Evolutionary conservation across 495 filamentous ascomycete species (phyloP), one percentile per base, ranked within the genome.

Genomic region (Talaromyces liani): DNA sequence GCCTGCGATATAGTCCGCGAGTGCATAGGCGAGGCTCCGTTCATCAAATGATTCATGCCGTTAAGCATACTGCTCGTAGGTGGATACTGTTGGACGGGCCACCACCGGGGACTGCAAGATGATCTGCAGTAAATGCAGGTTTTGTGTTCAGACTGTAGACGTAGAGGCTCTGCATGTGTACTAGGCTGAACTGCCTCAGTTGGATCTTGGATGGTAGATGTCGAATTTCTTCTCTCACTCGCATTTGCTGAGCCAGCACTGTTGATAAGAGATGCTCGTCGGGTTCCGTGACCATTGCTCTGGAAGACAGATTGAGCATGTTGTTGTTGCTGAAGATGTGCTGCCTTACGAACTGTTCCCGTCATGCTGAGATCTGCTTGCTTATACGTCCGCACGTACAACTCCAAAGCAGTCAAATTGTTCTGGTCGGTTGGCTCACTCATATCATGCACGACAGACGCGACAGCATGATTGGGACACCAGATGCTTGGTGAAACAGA

Each of bases 361-460:
- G 92, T 97, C 61, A 96, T 75, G 18, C 89, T 84, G 22, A 93
- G 81, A 67, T 99, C 94, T 20, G 93, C 92, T 72, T 98, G 93
- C 76, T 98, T 99, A 80, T 91, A 97, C 49, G 88, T 92, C 60
- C 84, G 84, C 27, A 87, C 88, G 70, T 88, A 99, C 10, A 93
- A 80, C 71, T 97, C 92, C 18, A 99, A 77, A 16, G 90, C 93
- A 64, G 87, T 96, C 67, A 81, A 67, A 64, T 76, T 76, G 65
- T 79, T 69, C 68, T 75, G 71, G 63, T 87, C 86, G 7, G 87
- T 82, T 31, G 80, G 70, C 62, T 98, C 92, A 65, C 88, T 80
- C 74, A 97, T 88, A 1, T 77, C 84, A 73, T 98, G 92, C 16
- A 94, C 76, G 58, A 77, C 81, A 1, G 85, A 80, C 68, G 93